Conservation (phyloP, 495 filamentous ascomycete species). For the Talaromyces proteolyticus region DNA sequence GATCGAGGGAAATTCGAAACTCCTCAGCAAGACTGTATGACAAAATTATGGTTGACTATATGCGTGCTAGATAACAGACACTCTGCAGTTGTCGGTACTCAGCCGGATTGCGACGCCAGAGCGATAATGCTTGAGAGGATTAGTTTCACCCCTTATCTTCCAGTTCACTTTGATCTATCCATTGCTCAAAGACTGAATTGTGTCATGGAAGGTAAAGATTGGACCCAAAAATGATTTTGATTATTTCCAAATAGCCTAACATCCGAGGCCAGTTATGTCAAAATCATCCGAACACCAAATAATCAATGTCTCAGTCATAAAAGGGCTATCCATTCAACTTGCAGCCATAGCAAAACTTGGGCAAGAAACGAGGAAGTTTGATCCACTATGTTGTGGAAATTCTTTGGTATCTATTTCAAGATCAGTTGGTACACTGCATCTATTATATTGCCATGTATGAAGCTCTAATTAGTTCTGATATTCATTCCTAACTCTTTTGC, state of each 20-base stretch:
- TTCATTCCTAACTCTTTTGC: neutral
- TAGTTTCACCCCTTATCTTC: too few species aligned
- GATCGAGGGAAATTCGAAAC: neutral
- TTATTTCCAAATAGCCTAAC: too few species aligned
- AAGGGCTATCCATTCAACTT: too few species aligned
- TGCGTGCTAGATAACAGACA: neutral
- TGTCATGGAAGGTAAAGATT: too few species aligned
- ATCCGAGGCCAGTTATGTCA: too few species aligned
- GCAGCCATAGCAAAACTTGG: too few species aligned
- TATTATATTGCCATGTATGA: neutral
- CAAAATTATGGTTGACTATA: neutral
- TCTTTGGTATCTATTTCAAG: neutral
- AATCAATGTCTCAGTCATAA: too few species aligned
- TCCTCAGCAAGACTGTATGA: neutral
- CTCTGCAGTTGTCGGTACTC: neutral
- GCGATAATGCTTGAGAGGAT: neutral
- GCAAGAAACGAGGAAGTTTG: neutral
- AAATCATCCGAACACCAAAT: too few species aligned
- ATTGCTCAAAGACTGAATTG: too few species aligned
- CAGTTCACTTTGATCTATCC: neutral
- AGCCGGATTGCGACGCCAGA: neutral
- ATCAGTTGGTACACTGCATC: neutral
- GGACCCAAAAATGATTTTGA: too few species aligned
- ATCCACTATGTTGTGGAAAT: neutral
- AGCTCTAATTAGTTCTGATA: neutral